Base-by-base conservation (phyloP, 1,284 basidiomycete genomes). In the Testicularia cyperi region DNA sequence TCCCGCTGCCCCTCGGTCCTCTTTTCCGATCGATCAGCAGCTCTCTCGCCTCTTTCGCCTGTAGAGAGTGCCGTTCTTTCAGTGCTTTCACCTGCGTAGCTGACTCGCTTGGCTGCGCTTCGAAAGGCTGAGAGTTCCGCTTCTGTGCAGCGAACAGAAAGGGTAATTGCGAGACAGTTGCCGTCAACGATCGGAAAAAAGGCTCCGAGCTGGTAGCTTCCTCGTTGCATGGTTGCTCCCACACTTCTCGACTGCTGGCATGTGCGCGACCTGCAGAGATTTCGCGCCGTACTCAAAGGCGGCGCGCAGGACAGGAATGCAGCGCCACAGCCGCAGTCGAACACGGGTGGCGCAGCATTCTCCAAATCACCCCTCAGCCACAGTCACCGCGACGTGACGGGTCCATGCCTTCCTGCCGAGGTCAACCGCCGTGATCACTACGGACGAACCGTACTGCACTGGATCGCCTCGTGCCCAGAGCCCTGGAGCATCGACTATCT, bases 401-500 rank as follows among this genome's bases (percentile, higher is more conserved):
- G 58, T 4, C 72, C 72, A 22, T 72, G 70, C 42, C 47, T 72
- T 18, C 70, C 71, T 7, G 38, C 70, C 9, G 85, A 89, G 73
- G 82, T 91, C 37, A 92, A 92, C 68, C 82, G 84, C 3, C 79
- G 83, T 23, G 88, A 91, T 74, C 75, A 79, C 65, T 79, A 86
- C 20, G 89, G 88, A 7, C 80, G 87, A 42, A 89, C 90, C 0
- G 86, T 88, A 1, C 81, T 97, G 7, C 94, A 97, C 75, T 83
- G 92, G 33, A 78, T 81, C 13, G 88, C 87, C 0, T 86, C 86
- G 40, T 78, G 85, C 8, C 81, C 83, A 13, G 78, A 70, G 25
- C 78, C 83, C 2, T 83, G 84, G 24, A 83, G 85, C 27, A 77
- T 88, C 61, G 87, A 91, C 70, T 97, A 88, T 77, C 83, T 92